Percentiles rank a stretch among this genome's conserved stretches.
Conservation (phyloP, 2,329 filamentous ascomycete species). For the Verticillium dahliae region DNA sequence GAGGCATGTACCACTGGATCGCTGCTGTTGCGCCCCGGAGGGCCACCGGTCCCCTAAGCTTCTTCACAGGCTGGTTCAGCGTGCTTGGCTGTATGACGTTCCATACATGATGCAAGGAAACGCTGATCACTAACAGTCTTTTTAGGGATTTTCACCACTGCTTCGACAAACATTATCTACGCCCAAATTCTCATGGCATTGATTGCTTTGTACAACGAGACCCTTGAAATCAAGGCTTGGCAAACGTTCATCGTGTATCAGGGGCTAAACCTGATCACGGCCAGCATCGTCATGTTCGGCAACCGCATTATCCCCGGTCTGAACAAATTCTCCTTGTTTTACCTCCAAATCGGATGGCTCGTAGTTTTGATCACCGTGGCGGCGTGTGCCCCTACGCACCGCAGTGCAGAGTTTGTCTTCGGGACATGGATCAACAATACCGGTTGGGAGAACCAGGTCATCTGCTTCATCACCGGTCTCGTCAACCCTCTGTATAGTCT, state of each 20-base stretch:
- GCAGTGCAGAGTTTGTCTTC: slow-evolving; percentile 41
- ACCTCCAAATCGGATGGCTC: slow-evolving; percentile 39
- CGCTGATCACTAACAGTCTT: neutral
- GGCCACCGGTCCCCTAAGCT: slow-evolving; percentile 32
- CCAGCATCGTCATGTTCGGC: slow-evolving; percentile 38
- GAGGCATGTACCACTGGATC: slow-evolving; percentile 46
- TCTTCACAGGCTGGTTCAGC: slow-evolving; percentile 36
- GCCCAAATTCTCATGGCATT: slow-evolving; percentile 32
- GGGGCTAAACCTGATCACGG: slow-evolving; percentile 33
- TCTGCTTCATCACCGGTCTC: slow-evolving; percentile 43
- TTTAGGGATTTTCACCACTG: slow-evolving; percentile 35
- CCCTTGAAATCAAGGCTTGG: slow-evolving; percentile 35
- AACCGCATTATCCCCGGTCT: slow-evolving; percentile 34
- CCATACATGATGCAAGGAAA: neutral
- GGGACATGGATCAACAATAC: slow-evolving; percentile 45
- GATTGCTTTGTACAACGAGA: slow-evolving; percentile 31
- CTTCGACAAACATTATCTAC: slow-evolving; percentile 36
- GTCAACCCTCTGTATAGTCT: slow-evolving; percentile 41
- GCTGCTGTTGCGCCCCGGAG: slow-evolving; percentile 35
- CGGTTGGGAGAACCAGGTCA: slow-evolving; percentile 41
- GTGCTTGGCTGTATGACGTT: slow-evolving; percentile 25
- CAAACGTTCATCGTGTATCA: slow-evolving; percentile 40
- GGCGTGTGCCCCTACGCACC: slow-evolving; percentile 36
- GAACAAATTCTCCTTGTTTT: slow-evolving; percentile 37
- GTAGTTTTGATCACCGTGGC: slow-evolving; percentile 40